Evolutionary conservation across 75 land plant genomes (phyloP), one percentile per base, ranked within the genome.

Genomic region (Pseudotsuga menziesii): DNA sequence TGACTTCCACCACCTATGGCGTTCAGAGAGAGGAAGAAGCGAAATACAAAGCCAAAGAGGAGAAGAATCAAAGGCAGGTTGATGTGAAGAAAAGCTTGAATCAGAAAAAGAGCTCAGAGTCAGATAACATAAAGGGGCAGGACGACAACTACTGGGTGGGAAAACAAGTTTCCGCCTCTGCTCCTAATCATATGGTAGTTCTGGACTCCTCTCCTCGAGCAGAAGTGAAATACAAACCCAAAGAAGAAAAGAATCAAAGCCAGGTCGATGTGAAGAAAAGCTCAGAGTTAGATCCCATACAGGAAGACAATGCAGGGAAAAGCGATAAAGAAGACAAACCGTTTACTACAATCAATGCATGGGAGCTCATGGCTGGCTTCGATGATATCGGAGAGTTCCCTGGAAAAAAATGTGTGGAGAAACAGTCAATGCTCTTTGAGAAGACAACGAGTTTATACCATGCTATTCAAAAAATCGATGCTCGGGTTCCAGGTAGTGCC

Each of bases 361-460:
- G 83, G 83, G 83, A 82, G 72, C 83, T 82, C 55, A 82, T 82
- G 83, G 83, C 77, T n/a, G 83, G 83, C 19, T 73, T 82, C 15
- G 82, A 82, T 15, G 81, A 82, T 57, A 15, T 2, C 5, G 54
- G 23, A 4, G 25, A 35, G 3, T 57, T 59, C 2, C n/a, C 74
- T 13, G 27, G 58, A 36, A 57, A 41, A 52, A 76, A 61, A 39
- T 57, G 54, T 7, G 17, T 52, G 62, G 41, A 48, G 23, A 52
- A 25, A 29, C 56, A n/a, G 60, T 29, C 13, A 54, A 32, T 57
- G 54, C 57, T 35, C 0, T 23, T 32, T 22, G n/a, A 26, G 2
- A 76, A 66, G 12, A 63, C 69, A 55, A 35, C 57, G 48, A 57
- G 56, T 22, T 23, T 29, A 17, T 77, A 57, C 41, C 74, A 78